phyloP scores from a whole-genome alignment of 1,284 basidiomycete genomes.

The Phylloboletellus chloephorus region DNA sequence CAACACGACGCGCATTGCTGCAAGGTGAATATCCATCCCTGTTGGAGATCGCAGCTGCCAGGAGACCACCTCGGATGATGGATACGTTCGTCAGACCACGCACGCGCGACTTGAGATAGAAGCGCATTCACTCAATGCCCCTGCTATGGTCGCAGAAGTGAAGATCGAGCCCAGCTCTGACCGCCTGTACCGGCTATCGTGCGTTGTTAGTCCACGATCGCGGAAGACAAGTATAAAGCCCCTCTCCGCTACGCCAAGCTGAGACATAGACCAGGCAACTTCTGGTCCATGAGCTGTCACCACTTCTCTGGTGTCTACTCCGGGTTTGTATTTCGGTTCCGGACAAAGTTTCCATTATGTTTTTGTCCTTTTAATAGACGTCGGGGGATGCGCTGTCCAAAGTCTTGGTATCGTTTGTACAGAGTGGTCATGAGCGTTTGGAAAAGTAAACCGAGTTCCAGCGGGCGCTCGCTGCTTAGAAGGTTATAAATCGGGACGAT shows the following conservation, averaged over 20 bases:
- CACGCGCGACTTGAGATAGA: not conserved
- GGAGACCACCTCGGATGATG: constrained; percentile 44
- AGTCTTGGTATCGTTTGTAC: constrained; percentile 2
- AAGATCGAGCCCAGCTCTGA: constrained; percentile 62
- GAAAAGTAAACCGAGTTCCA: no score
- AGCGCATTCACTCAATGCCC: constrained; percentile 53
- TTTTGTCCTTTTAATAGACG: constrained; percentile 7
- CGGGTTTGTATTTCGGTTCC: constrained; percentile 30
- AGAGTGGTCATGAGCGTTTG: no score
- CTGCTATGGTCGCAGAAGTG: constrained; percentile 62
- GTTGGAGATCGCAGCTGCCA: constrained; percentile 62
- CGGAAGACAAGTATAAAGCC: constrained; percentile 36
- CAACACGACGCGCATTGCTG: constrained; percentile 51
- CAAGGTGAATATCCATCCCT: constrained; percentile 76
- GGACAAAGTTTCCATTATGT: constrained; percentile 1
- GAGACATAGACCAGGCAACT: constrained; percentile 6
- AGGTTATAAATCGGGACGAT: not conserved
- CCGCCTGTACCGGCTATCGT: constrained; percentile 51
- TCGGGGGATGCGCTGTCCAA: constrained; percentile 1
- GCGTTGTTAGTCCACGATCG: constrained; percentile 5
- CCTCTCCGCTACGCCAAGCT: constrained; percentile 52
- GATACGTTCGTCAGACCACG: not conserved
- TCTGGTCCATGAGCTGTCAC: constrained; percentile 5
- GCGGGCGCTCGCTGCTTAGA: no score
- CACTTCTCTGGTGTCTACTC: constrained; percentile 37